A percentile compares a stretch with the other conserved stretches of the same genome.
Evolutionary conservation across 768 basidiomycete species (phyloP).

Genomic region (Filobasidium wieringae): DNA sequence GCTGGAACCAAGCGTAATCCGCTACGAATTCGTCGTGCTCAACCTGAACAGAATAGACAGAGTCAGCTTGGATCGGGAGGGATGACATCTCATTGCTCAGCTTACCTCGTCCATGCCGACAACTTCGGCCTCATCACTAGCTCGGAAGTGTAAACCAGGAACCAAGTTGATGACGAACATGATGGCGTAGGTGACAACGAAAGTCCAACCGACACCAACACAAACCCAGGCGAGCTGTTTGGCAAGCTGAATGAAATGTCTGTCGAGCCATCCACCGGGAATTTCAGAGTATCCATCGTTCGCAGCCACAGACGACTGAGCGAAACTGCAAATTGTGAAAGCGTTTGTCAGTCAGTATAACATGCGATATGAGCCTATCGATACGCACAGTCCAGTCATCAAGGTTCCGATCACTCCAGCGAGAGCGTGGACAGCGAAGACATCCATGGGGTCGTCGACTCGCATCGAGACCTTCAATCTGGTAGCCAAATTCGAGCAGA

Average conservation of each 20-base stretch:
- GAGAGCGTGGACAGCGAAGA: constrained; percentile 55
- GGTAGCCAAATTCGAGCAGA: constrained; percentile 86
- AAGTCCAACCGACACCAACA: constrained; percentile 38
- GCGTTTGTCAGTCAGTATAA: constrained; percentile 12
- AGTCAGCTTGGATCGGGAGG: not conserved
- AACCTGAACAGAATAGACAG: constrained; percentile 22
- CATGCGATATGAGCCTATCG: not conserved
- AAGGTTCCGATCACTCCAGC: constrained; percentile 43
- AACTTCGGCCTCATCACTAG: constrained; percentile 42
- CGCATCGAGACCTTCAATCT: constrained; percentile 67
- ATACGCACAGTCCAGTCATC: constrained; percentile 54
- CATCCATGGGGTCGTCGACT: constrained; percentile 47
- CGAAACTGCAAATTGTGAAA: constrained; percentile 45
- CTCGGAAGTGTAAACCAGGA: constrained; percentile 61
- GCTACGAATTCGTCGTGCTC: constrained; percentile 36
- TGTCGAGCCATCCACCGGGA: constrained; percentile 67
- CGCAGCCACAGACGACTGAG: constrained; percentile 58
- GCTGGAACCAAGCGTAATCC: constrained; percentile 34
- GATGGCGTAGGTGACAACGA: constrained; percentile 44
- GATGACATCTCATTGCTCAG: not conserved
- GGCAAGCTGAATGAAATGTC: constrained; percentile 57
- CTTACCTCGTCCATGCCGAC: constrained; percentile 68
- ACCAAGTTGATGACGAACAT: constrained; percentile 77
- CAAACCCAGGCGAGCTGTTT: constrained; percentile 56
- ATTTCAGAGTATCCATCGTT: constrained; percentile 59